Percentiles rank a stretch among this genome's conserved stretches.
Conservation (phyloP, 768 basidiomycete genomes). For the Suillus placidus region DNA sequence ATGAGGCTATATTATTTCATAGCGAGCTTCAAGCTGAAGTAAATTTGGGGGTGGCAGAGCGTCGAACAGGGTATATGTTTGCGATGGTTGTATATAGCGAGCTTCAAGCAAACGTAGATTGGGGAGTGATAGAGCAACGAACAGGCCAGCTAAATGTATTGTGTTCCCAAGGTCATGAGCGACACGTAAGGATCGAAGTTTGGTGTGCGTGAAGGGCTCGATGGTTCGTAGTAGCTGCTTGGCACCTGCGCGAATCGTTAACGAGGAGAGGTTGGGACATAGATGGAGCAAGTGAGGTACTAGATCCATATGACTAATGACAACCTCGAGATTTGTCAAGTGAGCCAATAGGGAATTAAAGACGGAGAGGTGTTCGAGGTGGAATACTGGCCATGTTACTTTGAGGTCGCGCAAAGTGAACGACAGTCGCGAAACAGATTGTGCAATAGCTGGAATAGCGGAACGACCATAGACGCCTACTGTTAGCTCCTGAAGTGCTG, state of each 20-base stretch:
- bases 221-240: neutral
- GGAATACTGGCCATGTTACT: conserved; percentile 11
- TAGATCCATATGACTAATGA: neutral
- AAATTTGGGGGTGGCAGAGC: neutral
- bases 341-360: conserved; percentile 23
- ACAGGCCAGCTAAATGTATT: neutral
- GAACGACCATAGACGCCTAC: neutral
- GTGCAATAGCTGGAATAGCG: neutral
- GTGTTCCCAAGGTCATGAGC: neutral
- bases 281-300: neutral
- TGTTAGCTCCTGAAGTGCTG: conserved; percentile 24
- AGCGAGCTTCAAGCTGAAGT: conserved; percentile 12
- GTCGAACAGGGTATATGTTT: neutral
- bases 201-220: conserved; percentile 12
- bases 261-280: neutral
- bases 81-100: neutral
- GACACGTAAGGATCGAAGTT: conserved; percentile 17
- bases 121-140: conserved; percentile 21
- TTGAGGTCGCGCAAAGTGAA: conserved; percentile 19
- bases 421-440: neutral
- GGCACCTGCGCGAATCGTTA: conserved; percentile 12
- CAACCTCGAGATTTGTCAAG: conserved; percentile 21
- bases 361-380: conserved; percentile 3
- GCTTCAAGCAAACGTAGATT: neutral
- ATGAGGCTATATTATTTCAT: conserved; percentile 17